A percentile compares a stretch with the other conserved stretches of the same genome.
Evolutionary conservation across 139 green algal genomes (phyloP).

Genomic region (Chlamydomonas sp.): DNA sequence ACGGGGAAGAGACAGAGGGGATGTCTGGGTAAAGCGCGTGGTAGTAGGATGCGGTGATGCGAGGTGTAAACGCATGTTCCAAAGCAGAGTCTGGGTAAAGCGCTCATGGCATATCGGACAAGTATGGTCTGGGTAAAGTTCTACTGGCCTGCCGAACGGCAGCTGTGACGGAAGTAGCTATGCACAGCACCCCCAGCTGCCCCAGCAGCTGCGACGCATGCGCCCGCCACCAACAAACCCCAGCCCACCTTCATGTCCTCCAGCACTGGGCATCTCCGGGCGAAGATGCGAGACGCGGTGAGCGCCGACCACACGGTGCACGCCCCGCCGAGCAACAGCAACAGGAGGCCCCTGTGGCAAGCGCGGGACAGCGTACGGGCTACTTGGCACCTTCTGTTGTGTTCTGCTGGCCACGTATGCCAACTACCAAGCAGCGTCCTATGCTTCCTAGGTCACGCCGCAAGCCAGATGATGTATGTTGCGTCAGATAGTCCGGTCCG

Average conservation of each 20-base stretch:
- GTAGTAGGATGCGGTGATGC: not conserved
- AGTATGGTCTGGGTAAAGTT: no score
- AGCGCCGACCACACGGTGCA: constrained; percentile 77
- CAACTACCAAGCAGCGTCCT: not conserved
- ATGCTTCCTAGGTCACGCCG: not conserved
- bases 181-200: not conserved
- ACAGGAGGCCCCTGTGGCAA: constrained; percentile 30
- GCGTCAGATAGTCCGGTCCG: not conserved
- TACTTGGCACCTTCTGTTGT: not conserved
- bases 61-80: not conserved
- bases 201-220: not conserved
- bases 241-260: constrained; percentile 57
- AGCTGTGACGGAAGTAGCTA: not conserved
- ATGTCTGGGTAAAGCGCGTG: not conserved
- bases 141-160: no score
- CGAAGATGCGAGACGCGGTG: constrained; percentile 78
- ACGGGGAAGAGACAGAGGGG: not conserved
- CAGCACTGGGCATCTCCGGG: constrained; percentile 65
- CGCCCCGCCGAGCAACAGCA: constrained; percentile 49
- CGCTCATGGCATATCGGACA: no score
- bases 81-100: no score
- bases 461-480: not conserved
- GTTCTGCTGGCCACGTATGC: not conserved
- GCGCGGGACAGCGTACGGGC: not conserved
- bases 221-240: not conserved